Percentiles rank a stretch among this genome's conserved stretches.
These are phyloP conservation scores for Aspergillus homomorphus DNA, from an alignment of 495 filamentous ascomycete genomes.

Conservation along the genomic window DNA sequence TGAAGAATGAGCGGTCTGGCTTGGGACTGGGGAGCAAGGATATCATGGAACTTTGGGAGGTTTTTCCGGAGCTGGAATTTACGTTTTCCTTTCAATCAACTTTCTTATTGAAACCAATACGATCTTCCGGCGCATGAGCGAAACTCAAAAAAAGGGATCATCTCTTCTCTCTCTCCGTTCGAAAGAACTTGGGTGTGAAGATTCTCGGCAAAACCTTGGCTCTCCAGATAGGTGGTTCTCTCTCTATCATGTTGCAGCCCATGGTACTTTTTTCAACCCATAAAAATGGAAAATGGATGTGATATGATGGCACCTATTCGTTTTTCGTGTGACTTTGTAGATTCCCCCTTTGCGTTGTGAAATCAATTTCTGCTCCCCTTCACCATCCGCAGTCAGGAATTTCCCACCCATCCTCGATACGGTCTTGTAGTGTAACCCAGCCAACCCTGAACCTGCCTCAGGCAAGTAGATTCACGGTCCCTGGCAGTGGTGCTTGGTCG, in stretches of 20 bases:
- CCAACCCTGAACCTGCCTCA: too few relatives aligned
- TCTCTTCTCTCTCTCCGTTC: too few relatives aligned
- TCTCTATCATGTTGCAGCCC: constrained; percentile 23
- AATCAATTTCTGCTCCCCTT: neutral
- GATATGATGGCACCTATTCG: constrained; percentile 18
- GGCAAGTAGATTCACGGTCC: neutral
- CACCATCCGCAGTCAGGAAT: neutral
- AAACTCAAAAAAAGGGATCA: neutral
- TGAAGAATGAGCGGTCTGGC: constrained; percentile 25
- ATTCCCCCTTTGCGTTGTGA: constrained; percentile 2
- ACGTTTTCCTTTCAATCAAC: constrained; percentile 23
- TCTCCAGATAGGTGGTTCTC: constrained; percentile 19
- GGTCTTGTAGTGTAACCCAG: too few relatives aligned
- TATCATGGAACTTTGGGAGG: constrained; percentile 23
- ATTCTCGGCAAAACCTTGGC: constrained; percentile 17
- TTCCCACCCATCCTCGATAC: too few relatives aligned
- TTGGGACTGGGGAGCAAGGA: constrained; percentile 24
- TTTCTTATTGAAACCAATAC: constrained; percentile 17
- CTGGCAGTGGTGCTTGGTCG: neutral
- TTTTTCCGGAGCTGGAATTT: constrained; percentile 30
- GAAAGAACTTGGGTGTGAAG: constrained; percentile 2
- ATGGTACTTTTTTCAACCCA: constrained; percentile 16
- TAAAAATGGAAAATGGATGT: constrained; percentile 23
- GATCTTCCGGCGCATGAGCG: constrained; percentile 25
- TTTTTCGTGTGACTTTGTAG: constrained; percentile 17